These are phyloP conservation scores for Cyclotella atomus DNA, from an alignment of 108 stramenopile species.

Conservation along the genomic window DNA sequence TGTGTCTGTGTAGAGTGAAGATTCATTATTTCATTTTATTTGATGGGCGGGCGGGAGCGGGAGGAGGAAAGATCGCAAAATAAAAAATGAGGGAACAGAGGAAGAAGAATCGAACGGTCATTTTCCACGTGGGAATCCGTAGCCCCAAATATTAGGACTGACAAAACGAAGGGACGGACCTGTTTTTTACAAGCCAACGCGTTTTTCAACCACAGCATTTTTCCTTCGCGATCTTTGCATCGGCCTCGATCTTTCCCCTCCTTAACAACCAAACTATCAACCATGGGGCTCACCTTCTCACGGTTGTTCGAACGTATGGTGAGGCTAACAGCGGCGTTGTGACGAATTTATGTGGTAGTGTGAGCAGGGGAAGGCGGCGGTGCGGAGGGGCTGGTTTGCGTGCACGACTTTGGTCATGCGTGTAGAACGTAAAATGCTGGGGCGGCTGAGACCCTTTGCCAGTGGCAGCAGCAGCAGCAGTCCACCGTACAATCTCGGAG, in stretches of 20 bases:
- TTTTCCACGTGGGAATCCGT: too few relatives aligned
- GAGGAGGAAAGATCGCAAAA: not conserved
- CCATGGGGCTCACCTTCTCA: slow-evolving; percentile 91
- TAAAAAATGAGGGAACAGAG: not conserved
- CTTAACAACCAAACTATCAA: slow-evolving; percentile 41
- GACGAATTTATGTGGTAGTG: not conserved
- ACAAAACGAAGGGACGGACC: not conserved
- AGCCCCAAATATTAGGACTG: too few relatives aligned
- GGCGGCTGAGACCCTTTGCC: too few relatives aligned
- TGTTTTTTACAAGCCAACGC: not conserved
- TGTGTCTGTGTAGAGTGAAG: not conserved
- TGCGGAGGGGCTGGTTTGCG: too few relatives aligned
- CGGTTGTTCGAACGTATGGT: slow-evolving; percentile 90
- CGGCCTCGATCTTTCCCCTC: too few relatives aligned
- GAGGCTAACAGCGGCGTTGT: slow-evolving; percentile 28
- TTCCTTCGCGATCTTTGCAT: too few relatives aligned
- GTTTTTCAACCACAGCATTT: not conserved
- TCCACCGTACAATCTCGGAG: too few relatives aligned
- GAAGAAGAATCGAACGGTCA: not conserved
- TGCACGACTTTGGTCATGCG: too few relatives aligned
- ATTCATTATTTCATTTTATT: not conserved
- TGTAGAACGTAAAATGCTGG: too few relatives aligned
- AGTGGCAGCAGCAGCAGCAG: too few relatives aligned
- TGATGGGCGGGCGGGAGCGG: not conserved
- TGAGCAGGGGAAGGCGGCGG: not conserved